Evolutionary conservation across 768 basidiomycete species (phyloP), one percentile per base, ranked within the genome.

Genomic region (Lepiota brunneoincarnata): DNA sequence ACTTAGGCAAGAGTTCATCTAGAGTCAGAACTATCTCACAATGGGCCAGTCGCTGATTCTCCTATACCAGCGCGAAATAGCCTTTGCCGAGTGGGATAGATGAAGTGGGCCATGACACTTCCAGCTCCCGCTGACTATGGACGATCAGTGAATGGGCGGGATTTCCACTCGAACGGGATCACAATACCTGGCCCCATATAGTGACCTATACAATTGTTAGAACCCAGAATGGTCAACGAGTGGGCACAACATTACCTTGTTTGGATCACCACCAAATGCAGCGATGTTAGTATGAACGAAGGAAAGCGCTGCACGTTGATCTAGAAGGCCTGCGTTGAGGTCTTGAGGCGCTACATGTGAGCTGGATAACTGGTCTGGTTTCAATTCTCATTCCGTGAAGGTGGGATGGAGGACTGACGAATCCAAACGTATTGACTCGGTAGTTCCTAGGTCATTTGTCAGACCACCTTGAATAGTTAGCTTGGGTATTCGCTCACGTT

Each of bases 201-300:
- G 80, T 81, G 2, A 80, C 77, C 79, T 80, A 37, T 10, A 28
- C 20, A 31, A 14, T 35, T 31, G 4, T 17, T 17, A 26, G 39
- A 52, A 15, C 21, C 14, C n/a, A 49, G 18, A 26, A n/a, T 14
- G 35, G 0, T 14, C 21, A 44, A 38, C 5, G 36, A 12, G 21
- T 23, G 20, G 5, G 21, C 6, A 51, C 60, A 9, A 31, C 31
- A 31, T 24, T 61, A 74, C 82, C 37, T 54, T 54, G 37, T 68
- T 83, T 86, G 11, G 67, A 58, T 12, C 79, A 78, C 65, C 86
- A 11, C 85, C 85, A 60, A 89, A 89, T 2, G 75, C 74, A 2
- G 70, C 76, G 15, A 88, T 81, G 59, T 89, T 85, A n/a, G 83
- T 70, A 56, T 86, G 78, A 0, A 89, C 68, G 65, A 86, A 89